These are phyloP conservation scores for Backusella westeae DNA, from an alignment of 192 early-diverging fungal genomes.

Conservation along the genomic window DNA sequence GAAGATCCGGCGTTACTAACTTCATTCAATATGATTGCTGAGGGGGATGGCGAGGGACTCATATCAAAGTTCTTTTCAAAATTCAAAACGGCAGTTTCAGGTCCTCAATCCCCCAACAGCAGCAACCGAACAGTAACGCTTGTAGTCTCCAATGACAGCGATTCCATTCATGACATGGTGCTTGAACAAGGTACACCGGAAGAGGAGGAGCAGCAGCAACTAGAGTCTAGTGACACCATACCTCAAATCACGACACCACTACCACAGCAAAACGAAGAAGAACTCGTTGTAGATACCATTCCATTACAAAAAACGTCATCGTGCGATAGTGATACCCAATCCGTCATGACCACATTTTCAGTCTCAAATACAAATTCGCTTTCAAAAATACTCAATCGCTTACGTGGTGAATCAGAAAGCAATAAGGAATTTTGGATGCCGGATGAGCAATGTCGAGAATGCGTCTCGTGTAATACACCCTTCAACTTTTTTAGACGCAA, in stretches of 20 bases:
- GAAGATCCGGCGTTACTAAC: constrained; percentile 37
- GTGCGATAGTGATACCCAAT: constrained; percentile 44
- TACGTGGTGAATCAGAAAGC: constrained; percentile 48
- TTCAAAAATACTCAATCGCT: constrained; percentile 46
- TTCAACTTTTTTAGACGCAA: constrained; percentile 71
- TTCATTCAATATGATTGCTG: constrained; percentile 31
- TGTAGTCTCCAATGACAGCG: constrained; percentile 4
- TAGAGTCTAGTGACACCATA: not conserved
- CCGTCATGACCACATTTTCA: constrained; percentile 44
- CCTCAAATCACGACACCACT: not conserved
- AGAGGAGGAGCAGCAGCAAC: not conserved
- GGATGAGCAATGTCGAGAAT: constrained; percentile 78
- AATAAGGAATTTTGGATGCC: constrained; percentile 79
- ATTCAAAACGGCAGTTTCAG: constrained; percentile 46
- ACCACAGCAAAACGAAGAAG: not conserved
- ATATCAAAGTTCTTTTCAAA: constrained; percentile 55
- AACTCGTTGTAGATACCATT: not conserved
- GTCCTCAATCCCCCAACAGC: not conserved
- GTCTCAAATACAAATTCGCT: constrained; percentile 47
- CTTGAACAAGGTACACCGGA: not conserved
- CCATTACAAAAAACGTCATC: constrained; percentile 26
- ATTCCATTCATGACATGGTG: not conserved
- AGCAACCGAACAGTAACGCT: not conserved
- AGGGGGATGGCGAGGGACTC: constrained; percentile 44
- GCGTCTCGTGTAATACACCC: constrained; percentile 68